Percentiles rank a stretch among this genome's conserved stretches.
Conservation (phyloP, 2,329 filamentous ascomycete species). For the Tolypocladium cylindrosporum region DNA sequence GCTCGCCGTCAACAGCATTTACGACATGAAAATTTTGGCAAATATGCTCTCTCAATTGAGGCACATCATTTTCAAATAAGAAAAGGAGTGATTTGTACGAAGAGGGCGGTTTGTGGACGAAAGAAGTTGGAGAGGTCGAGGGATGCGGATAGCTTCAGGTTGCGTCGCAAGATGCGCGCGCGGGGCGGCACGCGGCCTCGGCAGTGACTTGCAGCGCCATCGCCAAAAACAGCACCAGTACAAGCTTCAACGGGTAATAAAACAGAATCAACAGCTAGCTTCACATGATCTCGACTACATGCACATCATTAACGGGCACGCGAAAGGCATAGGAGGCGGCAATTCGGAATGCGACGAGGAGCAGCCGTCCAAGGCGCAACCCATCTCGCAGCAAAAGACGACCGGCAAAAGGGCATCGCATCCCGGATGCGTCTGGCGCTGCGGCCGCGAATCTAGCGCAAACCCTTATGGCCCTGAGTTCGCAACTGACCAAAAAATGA, state of each 20-base stretch:
- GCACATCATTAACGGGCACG: neutral
- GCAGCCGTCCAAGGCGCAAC: conserved; percentile 9
- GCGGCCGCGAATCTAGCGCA: conserved; percentile 5
- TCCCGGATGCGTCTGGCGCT: neutral
- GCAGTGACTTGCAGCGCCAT: conserved; percentile 17
- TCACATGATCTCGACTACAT: conserved; percentile 1
- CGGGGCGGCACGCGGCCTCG: neutral
- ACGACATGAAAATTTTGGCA: neutral
- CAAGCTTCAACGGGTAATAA: conserved; percentile 4
- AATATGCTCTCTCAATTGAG: neutral
- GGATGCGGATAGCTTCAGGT: conserved; percentile 24
- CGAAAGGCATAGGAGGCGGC: conserved; percentile 6
- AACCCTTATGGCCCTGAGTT: conserved; percentile 10
- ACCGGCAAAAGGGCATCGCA: neutral
- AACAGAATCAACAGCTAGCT: conserved; percentile 8
- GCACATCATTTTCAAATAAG: neutral
- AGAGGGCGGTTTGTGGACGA: neutral
- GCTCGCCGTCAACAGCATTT: neutral
- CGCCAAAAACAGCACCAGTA: conserved; percentile 6
- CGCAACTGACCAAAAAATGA: conserved; percentile 15
- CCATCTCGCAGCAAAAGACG: conserved; percentile 1
- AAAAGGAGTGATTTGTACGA: neutral
- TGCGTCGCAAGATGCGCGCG: neutral
- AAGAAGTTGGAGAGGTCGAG: conserved; percentile 8
- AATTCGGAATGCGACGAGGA: conserved; percentile 23